phyloP scores from a whole-genome alignment of 805 yeast species.

The Jamesozyma spencerorum region DNA sequence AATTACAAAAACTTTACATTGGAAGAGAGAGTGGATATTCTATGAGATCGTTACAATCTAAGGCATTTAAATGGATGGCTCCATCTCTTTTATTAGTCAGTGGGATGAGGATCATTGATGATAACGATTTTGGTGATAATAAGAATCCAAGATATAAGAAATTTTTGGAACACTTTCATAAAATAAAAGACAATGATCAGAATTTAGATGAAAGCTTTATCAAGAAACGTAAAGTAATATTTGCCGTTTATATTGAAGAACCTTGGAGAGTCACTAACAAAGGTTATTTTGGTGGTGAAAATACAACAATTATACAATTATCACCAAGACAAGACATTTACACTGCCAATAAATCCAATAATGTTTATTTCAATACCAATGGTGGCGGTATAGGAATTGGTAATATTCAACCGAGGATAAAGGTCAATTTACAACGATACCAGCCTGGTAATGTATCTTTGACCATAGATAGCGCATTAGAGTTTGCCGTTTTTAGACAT shows the following conservation, averaged over 20 bases:
- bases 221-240: slow-evolving; percentile 37
- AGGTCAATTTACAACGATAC: slow-evolving; percentile 37
- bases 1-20: slow-evolving; percentile 45
- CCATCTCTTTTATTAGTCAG: slow-evolving; percentile 65
- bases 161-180: slow-evolving; percentile 44
- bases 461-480: slow-evolving; percentile 68
- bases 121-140: slow-evolving; percentile 13
- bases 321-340: slow-evolving; percentile 57
- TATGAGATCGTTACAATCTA: slow-evolving; percentile 75
- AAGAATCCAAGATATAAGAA: slow-evolving; percentile 37
- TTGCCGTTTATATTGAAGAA: slow-evolving; percentile 53
- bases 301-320: slow-evolving; percentile 53
- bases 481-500: slow-evolving; percentile 73
- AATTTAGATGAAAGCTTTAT: slow-evolving; percentile 9
- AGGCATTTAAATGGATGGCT: slow-evolving; percentile 82
- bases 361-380: slow-evolving; percentile 56
- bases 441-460: slow-evolving; percentile 72
- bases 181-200: slow-evolving; percentile 29
- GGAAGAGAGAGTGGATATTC: slow-evolving; percentile 75
- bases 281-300: slow-evolving; percentile 56
- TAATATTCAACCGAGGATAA: slow-evolving; percentile 49
- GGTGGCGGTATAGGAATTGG: slow-evolving; percentile 88
- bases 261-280: slow-evolving; percentile 78
- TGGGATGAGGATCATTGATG: slow-evolving; percentile 44
- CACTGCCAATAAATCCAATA: slow-evolving; percentile 31